These are phyloP conservation scores for Rhytidhysteron rufulum DNA, from an alignment of 2,329 filamentous ascomycete genomes.

Conservation along the genomic window DNA sequence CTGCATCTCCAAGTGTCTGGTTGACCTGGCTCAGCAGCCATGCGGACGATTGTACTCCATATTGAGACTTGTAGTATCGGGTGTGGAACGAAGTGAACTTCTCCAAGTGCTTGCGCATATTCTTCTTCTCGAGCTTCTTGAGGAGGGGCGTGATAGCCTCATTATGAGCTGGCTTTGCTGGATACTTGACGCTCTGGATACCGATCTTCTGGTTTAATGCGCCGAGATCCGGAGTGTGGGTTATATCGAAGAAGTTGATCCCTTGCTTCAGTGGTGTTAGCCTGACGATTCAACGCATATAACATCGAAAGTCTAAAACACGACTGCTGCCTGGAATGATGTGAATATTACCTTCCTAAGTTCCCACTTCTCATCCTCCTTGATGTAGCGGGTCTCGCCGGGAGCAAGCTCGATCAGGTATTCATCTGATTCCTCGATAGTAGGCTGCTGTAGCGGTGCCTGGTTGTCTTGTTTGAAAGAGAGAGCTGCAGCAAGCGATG, in stretches of 20 bases:
- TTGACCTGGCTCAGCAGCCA: slow-evolving; percentile 80
- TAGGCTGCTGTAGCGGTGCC: slow-evolving; percentile 21
- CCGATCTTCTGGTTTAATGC: slow-evolving; percentile 26
- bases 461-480: slow-evolving; percentile 23
- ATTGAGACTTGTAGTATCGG: slow-evolving; percentile 74
- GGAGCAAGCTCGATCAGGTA: slow-evolving; percentile 78
- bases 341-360: slow-evolving; percentile 64
- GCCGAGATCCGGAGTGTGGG: slow-evolving; percentile 66
- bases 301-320: background rate
- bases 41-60: slow-evolving; percentile 77
- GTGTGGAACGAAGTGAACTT: slow-evolving; percentile 77
- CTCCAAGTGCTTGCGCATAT: slow-evolving; percentile 75
- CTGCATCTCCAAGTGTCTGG: slow-evolving; percentile 65
- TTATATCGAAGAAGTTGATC: slow-evolving; percentile 92
- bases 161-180: slow-evolving; percentile 62
- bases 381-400: slow-evolving; percentile 79
- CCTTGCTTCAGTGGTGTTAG: slow-evolving; percentile 61
- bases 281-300: background rate
- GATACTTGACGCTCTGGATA: slow-evolving; percentile 57
- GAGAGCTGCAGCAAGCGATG: slow-evolving; percentile 23
- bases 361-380: slow-evolving; percentile 93
- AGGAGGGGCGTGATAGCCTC: slow-evolving; percentile 65
- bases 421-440: slow-evolving; percentile 27
- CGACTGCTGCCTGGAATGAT: background rate
- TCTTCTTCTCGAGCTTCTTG: slow-evolving; percentile 65